A percentile compares a stretch with the other conserved stretches of the same genome.
phyloP scores from a whole-genome alignment of 2,329 filamentous ascomycete genomes.

The Aureobasidium melanogenum region DNA sequence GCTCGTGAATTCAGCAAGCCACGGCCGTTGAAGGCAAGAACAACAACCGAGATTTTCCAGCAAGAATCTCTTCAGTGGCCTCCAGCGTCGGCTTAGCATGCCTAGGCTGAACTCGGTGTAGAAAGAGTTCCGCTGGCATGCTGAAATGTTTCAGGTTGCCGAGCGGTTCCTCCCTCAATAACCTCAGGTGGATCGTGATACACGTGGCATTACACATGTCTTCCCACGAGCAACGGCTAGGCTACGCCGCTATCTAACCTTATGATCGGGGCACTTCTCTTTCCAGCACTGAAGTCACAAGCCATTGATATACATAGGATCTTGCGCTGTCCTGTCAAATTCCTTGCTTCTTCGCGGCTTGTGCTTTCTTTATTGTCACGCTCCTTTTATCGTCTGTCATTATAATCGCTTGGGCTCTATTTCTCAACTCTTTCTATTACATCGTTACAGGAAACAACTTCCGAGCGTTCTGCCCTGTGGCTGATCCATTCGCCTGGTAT shows the following conservation, averaged over 20 bases:
- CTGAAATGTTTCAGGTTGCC: neutral
- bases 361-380: neutral
- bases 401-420: neutral
- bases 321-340: neutral
- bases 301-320: neutral
- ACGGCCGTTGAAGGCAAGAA: neutral
- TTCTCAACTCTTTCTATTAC: too few species aligned
- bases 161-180: neutral
- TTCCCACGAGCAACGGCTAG: neutral
- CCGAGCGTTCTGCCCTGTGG: neutral
- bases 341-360: neutral
- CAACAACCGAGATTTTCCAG: neutral
- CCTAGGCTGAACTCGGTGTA: neutral
- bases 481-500: too few species aligned
- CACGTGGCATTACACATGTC: constrained; percentile 5
- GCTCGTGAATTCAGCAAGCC: neutral
- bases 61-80: neutral
- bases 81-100: neutral
- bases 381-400: neutral
- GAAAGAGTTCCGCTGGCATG: neutral
- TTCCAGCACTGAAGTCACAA: neutral
- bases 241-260: neutral
- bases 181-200: neutral
- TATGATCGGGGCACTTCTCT: neutral
- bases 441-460: neutral